These are phyloP conservation scores for Fusarium marasasianum DNA, from an alignment of 2,329 filamentous ascomycete genomes.

Conservation along the genomic window DNA sequence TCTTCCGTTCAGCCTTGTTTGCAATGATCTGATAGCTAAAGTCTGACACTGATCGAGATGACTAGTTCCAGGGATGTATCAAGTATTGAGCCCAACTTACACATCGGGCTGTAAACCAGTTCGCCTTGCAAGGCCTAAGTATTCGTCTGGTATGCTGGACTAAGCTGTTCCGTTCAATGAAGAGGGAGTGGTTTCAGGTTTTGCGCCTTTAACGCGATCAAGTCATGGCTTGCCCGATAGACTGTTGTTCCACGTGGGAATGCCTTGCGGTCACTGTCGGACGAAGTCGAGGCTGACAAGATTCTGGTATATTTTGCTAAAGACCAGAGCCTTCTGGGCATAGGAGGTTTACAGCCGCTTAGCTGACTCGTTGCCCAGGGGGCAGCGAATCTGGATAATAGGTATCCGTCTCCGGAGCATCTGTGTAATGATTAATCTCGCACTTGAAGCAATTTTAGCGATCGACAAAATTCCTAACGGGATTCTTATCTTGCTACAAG, in stretches of 20 bases:
- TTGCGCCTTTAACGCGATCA: background rate
- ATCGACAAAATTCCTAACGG: background rate
- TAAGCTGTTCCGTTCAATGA: background rate
- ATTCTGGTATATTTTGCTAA: background rate
- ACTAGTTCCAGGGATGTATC: background rate
- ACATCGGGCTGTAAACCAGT: background rate
- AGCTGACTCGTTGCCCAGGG: background rate
- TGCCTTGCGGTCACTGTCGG: background rate
- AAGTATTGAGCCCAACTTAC: background rate
- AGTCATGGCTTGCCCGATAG: background rate
- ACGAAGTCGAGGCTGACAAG: background rate
- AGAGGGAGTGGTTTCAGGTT: background rate
- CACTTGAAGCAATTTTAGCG: background rate
- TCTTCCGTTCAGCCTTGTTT: background rate
- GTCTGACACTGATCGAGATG: background rate
- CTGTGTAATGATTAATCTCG: background rate
- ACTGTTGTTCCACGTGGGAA: background rate
- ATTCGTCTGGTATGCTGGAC: background rate
- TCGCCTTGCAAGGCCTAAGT: too few species aligned
- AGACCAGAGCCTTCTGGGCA: background rate
- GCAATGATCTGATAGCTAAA: background rate
- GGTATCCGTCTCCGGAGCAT: background rate
- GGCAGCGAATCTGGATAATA: background rate
- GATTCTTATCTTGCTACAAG: background rate
- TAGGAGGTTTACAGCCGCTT: background rate